Evolutionary conservation across 768 basidiomycete genomes (phyloP), one percentile per base, ranked within the genome.

Genomic region (Coprinopsis sp.): DNA sequence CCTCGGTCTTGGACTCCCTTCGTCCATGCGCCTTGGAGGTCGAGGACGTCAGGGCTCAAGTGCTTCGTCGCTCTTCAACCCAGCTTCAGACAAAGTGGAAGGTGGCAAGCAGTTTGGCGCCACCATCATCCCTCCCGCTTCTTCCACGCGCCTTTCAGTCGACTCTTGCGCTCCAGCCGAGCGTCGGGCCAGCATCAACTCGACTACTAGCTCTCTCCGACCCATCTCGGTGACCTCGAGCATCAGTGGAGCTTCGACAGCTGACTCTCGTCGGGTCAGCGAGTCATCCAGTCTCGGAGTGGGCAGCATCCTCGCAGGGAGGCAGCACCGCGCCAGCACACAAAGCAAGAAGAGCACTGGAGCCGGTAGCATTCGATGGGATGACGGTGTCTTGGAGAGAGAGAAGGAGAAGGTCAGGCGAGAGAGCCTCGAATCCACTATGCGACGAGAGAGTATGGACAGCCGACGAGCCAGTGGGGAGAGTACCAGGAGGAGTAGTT

Each of bases 1-100:
- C 42, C 67, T 87, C 8, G 84, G 80, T 0, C 61, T 86, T 2
- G 82, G 82, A 1, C 52, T 84, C 13, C 83, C 84, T 0, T 78
- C 79, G 1, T 73, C 75, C 0, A 68, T 70, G 61, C 54, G 79
- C 1, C 51, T 81, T 1, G 76, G 71, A 2, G 65, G 59, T 3
- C 22, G 21, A 4, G 40, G 40, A 7, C 58, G 74, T 7, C 63
- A 58, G 28, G 71, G 70, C 2, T 71, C 70, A 0, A 69, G 63
- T 4, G 65, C 70, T 1, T 65, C 67, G 1, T 68, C 67, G 0
- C 58, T 61, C 21, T 40, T 54, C 41, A 36, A 39, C 34, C 33
- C 37, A 28, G 27, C 36, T 38, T 34, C 53, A n/a, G n/a, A n/a
- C n/a, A n/a, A n/a, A n/a, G n/a, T 39, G 8, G 38, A 25, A 8